These are phyloP conservation scores for Pleurotus tuber-regium DNA, from an alignment of 768 basidiomycete genomes.

Conservation along the genomic window DNA sequence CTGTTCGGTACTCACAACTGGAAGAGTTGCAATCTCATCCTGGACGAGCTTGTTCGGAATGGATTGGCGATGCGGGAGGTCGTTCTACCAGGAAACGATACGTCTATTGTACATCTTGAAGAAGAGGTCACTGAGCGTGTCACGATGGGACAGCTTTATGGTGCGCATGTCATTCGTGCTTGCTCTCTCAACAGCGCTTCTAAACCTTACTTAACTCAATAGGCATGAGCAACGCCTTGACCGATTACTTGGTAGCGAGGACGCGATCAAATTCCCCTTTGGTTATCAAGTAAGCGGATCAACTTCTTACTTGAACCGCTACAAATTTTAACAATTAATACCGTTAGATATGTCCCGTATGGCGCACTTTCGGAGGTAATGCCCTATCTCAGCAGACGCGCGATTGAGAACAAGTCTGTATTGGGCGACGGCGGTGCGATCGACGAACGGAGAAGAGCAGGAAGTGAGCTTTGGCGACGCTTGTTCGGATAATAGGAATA, in stretches of 20 bases:
- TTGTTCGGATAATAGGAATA: conserved; percentile 27
- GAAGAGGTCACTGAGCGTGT: conserved; percentile 63
- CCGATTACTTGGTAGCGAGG: conserved; percentile 60
- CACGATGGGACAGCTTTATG: conserved; percentile 80
- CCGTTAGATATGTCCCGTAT: conserved; percentile 65
- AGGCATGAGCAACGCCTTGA: conserved; percentile 89
- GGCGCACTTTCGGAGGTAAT: conserved; percentile 76
- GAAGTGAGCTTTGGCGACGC: conserved; percentile 49
- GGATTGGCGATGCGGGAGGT: conserved; percentile 45
- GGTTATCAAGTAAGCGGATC: conserved; percentile 62
- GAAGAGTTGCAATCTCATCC: conserved; percentile 58
- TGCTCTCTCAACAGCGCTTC: neutral
- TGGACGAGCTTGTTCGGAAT: conserved; percentile 53
- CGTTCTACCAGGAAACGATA: conserved; percentile 14
- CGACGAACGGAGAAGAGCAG: conserved; percentile 56
- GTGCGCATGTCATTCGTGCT: conserved; percentile 37
- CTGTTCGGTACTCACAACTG: conserved; percentile 90
- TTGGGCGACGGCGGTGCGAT: conserved; percentile 69
- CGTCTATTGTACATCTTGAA: conserved; percentile 36
- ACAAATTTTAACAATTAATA: neutral
- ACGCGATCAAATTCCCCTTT: conserved; percentile 58
- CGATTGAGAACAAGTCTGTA: conserved; percentile 91
- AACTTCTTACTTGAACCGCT: conserved; percentile 1
- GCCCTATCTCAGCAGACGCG: conserved; percentile 86
- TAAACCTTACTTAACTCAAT: neutral